phyloP scores from a whole-genome alignment of 2,329 filamentous ascomycete species.

The Corniculantispora saksenae region DNA sequence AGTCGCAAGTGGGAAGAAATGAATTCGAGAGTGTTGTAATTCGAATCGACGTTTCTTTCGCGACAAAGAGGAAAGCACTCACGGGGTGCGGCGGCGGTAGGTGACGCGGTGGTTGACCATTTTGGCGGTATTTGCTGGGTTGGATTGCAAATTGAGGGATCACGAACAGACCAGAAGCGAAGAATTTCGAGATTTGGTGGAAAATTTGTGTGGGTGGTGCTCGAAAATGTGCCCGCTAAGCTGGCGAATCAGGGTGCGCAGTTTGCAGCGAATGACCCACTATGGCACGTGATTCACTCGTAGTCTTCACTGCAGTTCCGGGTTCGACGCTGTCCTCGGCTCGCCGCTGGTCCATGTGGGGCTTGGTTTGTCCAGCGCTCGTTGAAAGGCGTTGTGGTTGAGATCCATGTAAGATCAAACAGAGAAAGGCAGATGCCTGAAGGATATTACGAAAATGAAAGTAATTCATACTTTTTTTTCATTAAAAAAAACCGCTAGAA shows the following conservation, averaged over 20 bases:
- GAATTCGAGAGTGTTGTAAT: constrained; percentile 20
- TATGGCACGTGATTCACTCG: constrained; percentile 18
- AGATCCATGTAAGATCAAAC: too few species aligned
- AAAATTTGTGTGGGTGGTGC: constrained; percentile 45
- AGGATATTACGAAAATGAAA: too few species aligned
- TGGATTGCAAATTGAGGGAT: constrained; percentile 33
- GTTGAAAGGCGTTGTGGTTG: too few species aligned
- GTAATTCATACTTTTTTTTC: too few species aligned
- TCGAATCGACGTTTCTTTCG: constrained; percentile 14
- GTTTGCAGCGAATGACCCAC: constrained; percentile 16
- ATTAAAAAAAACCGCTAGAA: too few species aligned
- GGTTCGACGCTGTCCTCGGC: neutral
- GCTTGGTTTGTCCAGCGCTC: neutral
- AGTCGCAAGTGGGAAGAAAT: constrained; percentile 22
- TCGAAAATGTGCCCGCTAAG: constrained; percentile 39
- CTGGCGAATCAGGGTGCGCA: constrained; percentile 37
- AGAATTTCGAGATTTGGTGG: constrained; percentile 44
- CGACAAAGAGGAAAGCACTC: constrained; percentile 44
- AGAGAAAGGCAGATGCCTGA: too few species aligned
- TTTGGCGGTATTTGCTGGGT: constrained; percentile 48
- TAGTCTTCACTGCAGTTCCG: neutral
- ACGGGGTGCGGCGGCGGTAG: constrained; percentile 80
- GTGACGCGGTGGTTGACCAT: constrained; percentile 63
- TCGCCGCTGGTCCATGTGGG: too few species aligned
- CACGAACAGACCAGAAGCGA: constrained; percentile 34